These are phyloP conservation scores for Tetrapisispora pingtungensis DNA, from an alignment of 805 yeast species.

Conservation along the genomic window DNA sequence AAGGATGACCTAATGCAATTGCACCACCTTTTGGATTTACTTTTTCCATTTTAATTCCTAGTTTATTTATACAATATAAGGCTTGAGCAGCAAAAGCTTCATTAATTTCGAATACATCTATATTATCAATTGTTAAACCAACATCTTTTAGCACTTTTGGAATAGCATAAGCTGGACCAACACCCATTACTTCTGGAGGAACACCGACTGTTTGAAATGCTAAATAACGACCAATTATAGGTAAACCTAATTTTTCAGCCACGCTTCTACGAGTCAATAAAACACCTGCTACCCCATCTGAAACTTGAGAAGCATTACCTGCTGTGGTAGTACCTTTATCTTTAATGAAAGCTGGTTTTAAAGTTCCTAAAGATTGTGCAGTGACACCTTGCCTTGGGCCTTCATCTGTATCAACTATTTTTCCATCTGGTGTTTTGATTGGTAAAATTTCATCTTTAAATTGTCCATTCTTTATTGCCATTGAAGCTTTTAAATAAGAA, in stretches of 20 bases:
- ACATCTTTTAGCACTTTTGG: conserved; percentile 64
- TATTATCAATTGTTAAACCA: conserved; percentile 52
- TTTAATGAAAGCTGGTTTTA: conserved; percentile 78
- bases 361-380: conserved; percentile 57
- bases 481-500: conserved; percentile 77
- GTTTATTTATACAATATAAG: conserved; percentile 56
- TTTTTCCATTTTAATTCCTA: conserved; percentile 55
- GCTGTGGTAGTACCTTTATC: conserved; percentile 80
- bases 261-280: conserved; percentile 74
- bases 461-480: conserved; percentile 58
- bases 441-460: conserved; percentile 88
- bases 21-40: conserved; percentile 96
- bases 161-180: conserved; percentile 94
- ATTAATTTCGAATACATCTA: conserved; percentile 76
- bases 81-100: conserved; percentile 98
- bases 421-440: conserved; percentile 43
- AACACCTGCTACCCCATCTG: conserved; percentile 93
- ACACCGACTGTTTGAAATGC: conserved; percentile 80
- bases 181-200: conserved; percentile 96
- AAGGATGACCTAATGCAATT: conserved; percentile 91
- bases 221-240: conserved; percentile 70
- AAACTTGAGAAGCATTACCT: conserved; percentile 92
- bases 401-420: conserved; percentile 57
- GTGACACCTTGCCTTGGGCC: conserved; percentile 89
- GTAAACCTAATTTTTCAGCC: conserved; percentile 64